Base-by-base conservation (phyloP, 306 rosid genomes). In the Gynostemma pentaphyllum region DNA sequence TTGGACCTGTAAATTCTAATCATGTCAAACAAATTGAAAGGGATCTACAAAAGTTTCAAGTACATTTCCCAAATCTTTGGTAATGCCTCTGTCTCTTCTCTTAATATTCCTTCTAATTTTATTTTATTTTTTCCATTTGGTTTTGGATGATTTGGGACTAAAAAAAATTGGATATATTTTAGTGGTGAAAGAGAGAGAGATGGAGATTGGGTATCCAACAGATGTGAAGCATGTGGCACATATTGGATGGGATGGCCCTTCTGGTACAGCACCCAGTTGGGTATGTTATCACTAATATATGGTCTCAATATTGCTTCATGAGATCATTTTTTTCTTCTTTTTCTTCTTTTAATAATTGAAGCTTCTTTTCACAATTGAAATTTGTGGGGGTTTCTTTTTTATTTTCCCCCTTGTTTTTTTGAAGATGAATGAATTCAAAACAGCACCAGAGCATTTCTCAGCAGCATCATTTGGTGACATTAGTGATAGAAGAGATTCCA, bases 361-460 rank as follows among this genome's bases (percentile, higher is more conserved):
- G 21, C 27, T 50, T 34, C 26, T 34, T 47, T 49, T 14, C n/a
- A 15, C 40, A 50, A 50, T 36, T 67, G n/a, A 16, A 13, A 26
- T 3, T 24, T 28, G 15, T 1, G 41, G 53, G 45, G 4, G 4
- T 47, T 47, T 34, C 13, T 47, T 5, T 19, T 1, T 28, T 18
- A 0, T 18, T 29, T 32, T 47, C 9, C 32, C 44, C 39, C 8
- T 39, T 10, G 21, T 22, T 37, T 5, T 59, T n/a, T n/a, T n/a
- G 46, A 80, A 94, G 99, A 86, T 94, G 99, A 77, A 65, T 62
- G 97, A 81, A 16, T 94, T 82, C 73, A 83, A 82, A 50, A 69
- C 80, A 15, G 74, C 66, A 12, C 83, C 95, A 5, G 50, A 61
- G 49, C 34, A 40, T 40, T 61, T 61, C 49, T 61, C 66, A 9